These are phyloP conservation scores for Pseudoperonospora humuli DNA, from an alignment of 352 stramenopile genomes.

Conservation along the genomic window DNA sequence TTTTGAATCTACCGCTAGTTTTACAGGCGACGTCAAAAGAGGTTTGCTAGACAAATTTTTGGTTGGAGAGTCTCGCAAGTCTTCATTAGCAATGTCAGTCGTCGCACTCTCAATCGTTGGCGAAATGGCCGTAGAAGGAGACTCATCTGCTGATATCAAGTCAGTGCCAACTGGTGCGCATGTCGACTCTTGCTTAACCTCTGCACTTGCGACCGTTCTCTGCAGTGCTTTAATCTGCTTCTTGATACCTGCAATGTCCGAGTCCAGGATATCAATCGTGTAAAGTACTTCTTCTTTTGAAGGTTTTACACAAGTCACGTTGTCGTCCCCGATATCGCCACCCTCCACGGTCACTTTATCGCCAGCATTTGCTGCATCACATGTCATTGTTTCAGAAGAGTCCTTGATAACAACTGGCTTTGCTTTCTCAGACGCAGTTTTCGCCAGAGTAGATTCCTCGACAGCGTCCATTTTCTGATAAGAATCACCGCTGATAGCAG, in stretches of 20 bases:
- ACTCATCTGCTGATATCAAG: conserved; percentile 22
- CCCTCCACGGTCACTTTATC: conserved; percentile 1
- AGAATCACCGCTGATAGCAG: neutral
- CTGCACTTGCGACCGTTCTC: conserved; percentile 31
- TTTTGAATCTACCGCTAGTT: conserved; percentile 49
- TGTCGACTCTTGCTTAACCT: conserved; percentile 47
- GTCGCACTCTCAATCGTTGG: neutral
- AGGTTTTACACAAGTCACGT: conserved; percentile 12
- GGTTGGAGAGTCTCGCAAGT: conserved; percentile 1
- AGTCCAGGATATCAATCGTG: conserved; percentile 71
- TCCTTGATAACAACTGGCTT: neutral
- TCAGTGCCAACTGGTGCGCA: conserved; percentile 27
- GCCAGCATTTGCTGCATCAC: conserved; percentile 2
- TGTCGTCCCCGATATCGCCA: conserved; percentile 7
- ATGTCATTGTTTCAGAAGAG: neutral
- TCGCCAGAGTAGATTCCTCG: conserved; percentile 1
- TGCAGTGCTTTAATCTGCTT: conserved; percentile 59
- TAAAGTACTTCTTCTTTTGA: conserved; percentile 78
- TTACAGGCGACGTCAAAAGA: conserved; percentile 20
- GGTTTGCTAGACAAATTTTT: conserved; percentile 1
- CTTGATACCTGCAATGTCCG: conserved; percentile 56
- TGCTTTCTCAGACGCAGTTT: conserved; percentile 4
- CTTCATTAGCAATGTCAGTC: neutral
- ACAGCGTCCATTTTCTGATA: neutral
- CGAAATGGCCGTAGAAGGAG: neutral